A percentile compares a stretch with the other conserved stretches of the same genome.
Evolutionary conservation across 371 early-diverging fungal species (phyloP).

Genomic region (Actinomucor elegans): DNA sequence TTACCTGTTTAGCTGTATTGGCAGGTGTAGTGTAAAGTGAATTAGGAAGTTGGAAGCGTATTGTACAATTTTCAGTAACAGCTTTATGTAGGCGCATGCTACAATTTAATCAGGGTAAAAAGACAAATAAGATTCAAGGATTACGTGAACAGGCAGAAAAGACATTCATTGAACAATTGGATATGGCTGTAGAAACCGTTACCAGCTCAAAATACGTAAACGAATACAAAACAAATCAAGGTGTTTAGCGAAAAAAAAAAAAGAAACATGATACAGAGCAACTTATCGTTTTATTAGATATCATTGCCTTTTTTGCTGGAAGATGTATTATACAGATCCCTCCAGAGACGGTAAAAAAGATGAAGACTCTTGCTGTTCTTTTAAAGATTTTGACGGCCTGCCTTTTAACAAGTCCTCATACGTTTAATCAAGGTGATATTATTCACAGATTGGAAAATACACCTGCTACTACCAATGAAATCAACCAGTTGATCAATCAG

Average conservation of each 20-base stretch:
- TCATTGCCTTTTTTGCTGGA: constrained; percentile 29
- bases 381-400: constrained; percentile 23
- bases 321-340: constrained; percentile 34
- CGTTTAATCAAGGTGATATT: constrained; percentile 28
- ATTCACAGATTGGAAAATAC: constrained; percentile 18
- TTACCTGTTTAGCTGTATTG: constrained; percentile 26
- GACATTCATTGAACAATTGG: constrained; percentile 19
- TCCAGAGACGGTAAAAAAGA: neutral
- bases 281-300: too few relatives aligned
- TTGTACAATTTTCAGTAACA: neutral
- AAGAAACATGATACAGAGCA: too few relatives aligned
- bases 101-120: constrained; percentile 36
- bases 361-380: neutral
- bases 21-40: constrained; percentile 39
- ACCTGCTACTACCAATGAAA: constrained; percentile 1
- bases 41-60: neutral
- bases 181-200: constrained; percentile 1
- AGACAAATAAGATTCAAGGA: constrained; percentile 26
- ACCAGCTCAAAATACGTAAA: constrained; percentile 1
- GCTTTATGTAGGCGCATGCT: constrained; percentile 31
- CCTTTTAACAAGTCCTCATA: constrained; percentile 29
- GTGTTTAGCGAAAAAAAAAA: constrained; percentile 2
- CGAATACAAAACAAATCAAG: constrained; percentile 19
- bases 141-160: constrained; percentile 21
- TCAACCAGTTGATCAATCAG: constrained; percentile 16